A percentile compares a stretch with the other conserved stretches of the same genome.
phyloP scores from a whole-genome alignment of 345 rosid species.

The Toxicodendron radicans region DNA sequence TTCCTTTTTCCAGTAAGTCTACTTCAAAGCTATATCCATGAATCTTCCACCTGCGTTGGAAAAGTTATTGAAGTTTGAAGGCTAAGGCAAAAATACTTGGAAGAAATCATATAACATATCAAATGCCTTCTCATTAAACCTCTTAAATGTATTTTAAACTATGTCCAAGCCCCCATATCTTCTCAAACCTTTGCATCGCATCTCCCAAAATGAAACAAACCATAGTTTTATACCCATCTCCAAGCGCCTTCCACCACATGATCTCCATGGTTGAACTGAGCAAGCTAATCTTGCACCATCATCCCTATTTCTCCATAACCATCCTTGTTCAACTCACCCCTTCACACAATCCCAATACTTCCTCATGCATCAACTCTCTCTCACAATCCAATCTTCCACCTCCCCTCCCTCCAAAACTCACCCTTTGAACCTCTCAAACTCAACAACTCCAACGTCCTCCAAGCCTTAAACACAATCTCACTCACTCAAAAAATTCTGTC shows the following conservation, averaged over 20 bases:
- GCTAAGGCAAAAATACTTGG: no score
- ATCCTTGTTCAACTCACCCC: conserved; percentile 15
- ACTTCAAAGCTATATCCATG: no score
- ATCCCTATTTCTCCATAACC: conserved; percentile 1
- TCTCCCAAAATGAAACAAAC: conserved; percentile 15
- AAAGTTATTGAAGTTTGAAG: no score
- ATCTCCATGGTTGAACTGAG: conserved; percentile 28
- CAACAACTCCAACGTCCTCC: conserved; percentile 14
- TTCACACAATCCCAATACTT: neutral
- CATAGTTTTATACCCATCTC: conserved; percentile 18
- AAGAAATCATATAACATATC: no score
- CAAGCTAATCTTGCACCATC: conserved; percentile 25
- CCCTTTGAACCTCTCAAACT: conserved; percentile 19
- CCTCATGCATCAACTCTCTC: no score
- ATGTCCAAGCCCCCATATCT: no score
- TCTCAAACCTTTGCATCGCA: no score
- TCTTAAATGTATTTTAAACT: no score
- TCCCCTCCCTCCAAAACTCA: conserved; percentile 12
- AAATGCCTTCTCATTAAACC: no score
- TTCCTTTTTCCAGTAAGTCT: no score
- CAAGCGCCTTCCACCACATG: conserved; percentile 15
- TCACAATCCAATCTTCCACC: no score
- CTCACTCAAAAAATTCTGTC: conserved; percentile 1
- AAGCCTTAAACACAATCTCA: conserved; percentile 19
- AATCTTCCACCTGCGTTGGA: no score